phyloP scores from a whole-genome alignment of 2,329 filamentous ascomycete species.

The Exophiala oligosperma region DNA sequence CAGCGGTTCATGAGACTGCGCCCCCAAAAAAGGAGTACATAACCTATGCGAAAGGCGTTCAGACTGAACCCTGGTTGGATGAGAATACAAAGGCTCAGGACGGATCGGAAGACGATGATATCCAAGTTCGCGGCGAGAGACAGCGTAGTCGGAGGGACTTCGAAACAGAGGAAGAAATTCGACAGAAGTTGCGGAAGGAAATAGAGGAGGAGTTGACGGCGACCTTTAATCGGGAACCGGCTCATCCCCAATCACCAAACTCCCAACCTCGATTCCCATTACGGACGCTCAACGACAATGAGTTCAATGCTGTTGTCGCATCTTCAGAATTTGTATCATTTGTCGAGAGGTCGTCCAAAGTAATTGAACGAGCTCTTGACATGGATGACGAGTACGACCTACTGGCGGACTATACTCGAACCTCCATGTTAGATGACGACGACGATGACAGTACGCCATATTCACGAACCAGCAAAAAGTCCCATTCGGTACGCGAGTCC shows the following conservation, averaged over 20 bases:
- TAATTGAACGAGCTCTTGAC: constrained; percentile 92
- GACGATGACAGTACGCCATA: constrained; percentile 61
- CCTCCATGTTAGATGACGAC: constrained; percentile 69
- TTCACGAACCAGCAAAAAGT: constrained; percentile 26
- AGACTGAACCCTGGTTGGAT: constrained; percentile 63
- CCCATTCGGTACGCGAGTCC: constrained; percentile 66
- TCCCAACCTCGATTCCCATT: constrained; percentile 66
- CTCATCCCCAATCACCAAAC: constrained; percentile 40
- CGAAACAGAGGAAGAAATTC: constrained; percentile 84
- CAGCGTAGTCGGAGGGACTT: constrained; percentile 75
- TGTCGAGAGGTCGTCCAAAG: constrained; percentile 91
- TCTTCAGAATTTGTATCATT: constrained; percentile 95
- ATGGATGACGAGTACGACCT: constrained; percentile 90
- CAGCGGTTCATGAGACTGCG: constrained; percentile 59
- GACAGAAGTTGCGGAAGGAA: constrained; percentile 79
- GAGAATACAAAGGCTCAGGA: constrained; percentile 52
- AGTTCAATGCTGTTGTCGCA: constrained; percentile 84
- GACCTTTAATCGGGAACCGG: constrained; percentile 45
- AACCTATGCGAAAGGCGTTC: constrained; percentile 95
- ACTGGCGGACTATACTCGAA: constrained; percentile 87
- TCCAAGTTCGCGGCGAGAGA: constrained; percentile 62
- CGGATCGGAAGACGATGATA: constrained; percentile 65
- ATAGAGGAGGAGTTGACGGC: constrained; percentile 89
- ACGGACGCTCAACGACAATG: constrained; percentile 77
- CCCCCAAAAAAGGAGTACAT: constrained; percentile 69